phyloP scores from a whole-genome alignment of 176 grass and related monocot genomes.

The Thinopyrum elongatum region DNA sequence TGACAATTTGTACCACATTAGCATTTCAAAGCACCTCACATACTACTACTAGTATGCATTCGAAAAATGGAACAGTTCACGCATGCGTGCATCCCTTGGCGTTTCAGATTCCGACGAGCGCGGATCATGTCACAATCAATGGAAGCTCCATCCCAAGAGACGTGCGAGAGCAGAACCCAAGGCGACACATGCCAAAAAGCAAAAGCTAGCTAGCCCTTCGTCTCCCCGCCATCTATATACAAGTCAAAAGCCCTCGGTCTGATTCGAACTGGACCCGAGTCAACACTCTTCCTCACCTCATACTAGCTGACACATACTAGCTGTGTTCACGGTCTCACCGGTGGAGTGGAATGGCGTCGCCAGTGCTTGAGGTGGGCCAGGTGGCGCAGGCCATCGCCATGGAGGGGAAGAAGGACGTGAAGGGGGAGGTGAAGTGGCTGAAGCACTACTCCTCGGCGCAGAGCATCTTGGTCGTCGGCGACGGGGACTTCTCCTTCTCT shows the following conservation, averaged over 20 bases:
- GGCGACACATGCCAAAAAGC: too few relatives aligned
- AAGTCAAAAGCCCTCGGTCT: not conserved
- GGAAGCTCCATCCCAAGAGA: not conserved
- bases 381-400: not conserved
- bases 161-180: not conserved
- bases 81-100: not conserved
- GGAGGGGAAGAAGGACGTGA: not conserved
- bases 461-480: constrained; percentile 51
- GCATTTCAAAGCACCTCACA: too few relatives aligned
- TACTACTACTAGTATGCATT: too few relatives aligned
- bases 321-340: not conserved
- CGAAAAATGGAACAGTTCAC: too few relatives aligned
- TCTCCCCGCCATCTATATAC: not conserved
- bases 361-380: not conserved
- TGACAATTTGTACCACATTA: too few relatives aligned
- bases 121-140: not conserved
- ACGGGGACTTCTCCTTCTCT: constrained; percentile 59
- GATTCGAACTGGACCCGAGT: not conserved
- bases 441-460: constrained; percentile 40
- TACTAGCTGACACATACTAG: not conserved
- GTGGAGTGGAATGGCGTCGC: not conserved
- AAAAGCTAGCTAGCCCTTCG: not conserved
- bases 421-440: constrained; percentile 35
- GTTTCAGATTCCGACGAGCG: not conserved
- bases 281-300: not conserved